A percentile compares a stretch with the other conserved stretches of the same genome.
phyloP scores from a whole-genome alignment of 257 asterid species.

The Phtheirospermum japonicum region DNA sequence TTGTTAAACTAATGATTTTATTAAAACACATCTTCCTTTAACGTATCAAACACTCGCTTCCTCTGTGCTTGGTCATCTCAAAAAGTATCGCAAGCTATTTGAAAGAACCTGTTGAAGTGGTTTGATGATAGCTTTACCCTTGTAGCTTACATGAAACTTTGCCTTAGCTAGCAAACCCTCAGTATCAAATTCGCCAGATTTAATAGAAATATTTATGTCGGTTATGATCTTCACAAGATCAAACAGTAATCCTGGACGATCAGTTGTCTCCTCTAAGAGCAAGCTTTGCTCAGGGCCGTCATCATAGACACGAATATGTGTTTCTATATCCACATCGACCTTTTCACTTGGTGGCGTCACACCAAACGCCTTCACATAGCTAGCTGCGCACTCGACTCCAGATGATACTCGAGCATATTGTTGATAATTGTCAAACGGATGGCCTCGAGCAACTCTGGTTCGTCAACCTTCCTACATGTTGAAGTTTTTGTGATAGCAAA shows the following conservation, averaged over 20 bases:
- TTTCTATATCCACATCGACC: conserved; percentile 77
- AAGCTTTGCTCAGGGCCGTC: conserved; percentile 76
- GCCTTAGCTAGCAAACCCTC: too few relatives aligned
- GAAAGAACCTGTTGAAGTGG: too few relatives aligned
- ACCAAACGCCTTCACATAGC: conserved; percentile 95
- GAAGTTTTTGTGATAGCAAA: conserved; percentile 83
- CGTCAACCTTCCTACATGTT: conserved; percentile 85
- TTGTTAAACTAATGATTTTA: too few relatives aligned
- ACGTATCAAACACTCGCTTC: too few relatives aligned
- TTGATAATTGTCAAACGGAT: conserved; percentile 95
- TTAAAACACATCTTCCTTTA: too few relatives aligned
- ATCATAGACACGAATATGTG: conserved; percentile 56
- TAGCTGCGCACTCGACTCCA: conserved; percentile 88
- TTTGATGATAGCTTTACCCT: too few relatives aligned
- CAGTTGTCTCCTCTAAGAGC: conserved; percentile 79
- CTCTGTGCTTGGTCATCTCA: too few relatives aligned
- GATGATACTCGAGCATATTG: conserved; percentile 85
- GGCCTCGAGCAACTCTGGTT: conserved; percentile 97
- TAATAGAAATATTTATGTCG: conserved; percentile 71
- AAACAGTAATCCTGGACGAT: conserved; percentile 88
- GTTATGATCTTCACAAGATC: conserved; percentile 88
- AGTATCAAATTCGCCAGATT: conserved; percentile 92
- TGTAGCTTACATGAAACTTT: too few relatives aligned
- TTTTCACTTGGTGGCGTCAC: conserved; percentile 47
- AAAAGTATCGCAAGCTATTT: too few relatives aligned